Conservation (phyloP, 2,329 filamentous ascomycete species). For the Trichoderma afroharzianum region DNA sequence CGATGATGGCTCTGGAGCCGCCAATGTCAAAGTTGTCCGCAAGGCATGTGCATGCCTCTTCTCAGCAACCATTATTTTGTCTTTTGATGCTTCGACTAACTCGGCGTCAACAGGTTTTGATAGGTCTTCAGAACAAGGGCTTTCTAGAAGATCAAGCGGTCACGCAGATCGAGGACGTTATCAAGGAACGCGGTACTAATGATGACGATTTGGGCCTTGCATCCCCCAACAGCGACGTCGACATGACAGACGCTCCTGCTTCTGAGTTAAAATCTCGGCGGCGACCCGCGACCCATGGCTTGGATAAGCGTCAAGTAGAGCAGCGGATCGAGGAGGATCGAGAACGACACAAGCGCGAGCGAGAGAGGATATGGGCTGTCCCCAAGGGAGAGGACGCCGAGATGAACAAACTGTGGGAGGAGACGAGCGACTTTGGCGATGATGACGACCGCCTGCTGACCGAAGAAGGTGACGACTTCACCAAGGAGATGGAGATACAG, state of each 20-base stretch:
- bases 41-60: conserved; percentile 53
- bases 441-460: conserved; percentile 75
- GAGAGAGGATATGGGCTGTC: conserved; percentile 93
- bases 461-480: conserved; percentile 63
- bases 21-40: conserved; percentile 89
- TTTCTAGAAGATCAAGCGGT: conserved; percentile 75
- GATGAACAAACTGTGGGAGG: conserved; percentile 78
- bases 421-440: conserved; percentile 79
- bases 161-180: conserved; percentile 73
- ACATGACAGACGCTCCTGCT: conserved; percentile 40
- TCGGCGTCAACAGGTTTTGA: conserved; percentile 53
- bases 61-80: neutral
- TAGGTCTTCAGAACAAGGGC: conserved; percentile 64
- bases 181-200: conserved; percentile 72
- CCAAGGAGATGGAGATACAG: conserved; percentile 39
- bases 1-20: conserved; percentile 78
- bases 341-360: conserved; percentile 84
- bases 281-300: conserved; percentile 34
- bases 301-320: conserved; percentile 88
- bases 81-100: neutral
- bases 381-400: conserved; percentile 61
- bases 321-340: conserved; percentile 96
- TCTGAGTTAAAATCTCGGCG: conserved; percentile 37
- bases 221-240: conserved; percentile 45
- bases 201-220: conserved; percentile 53